These are phyloP conservation scores for Olyra latifolia DNA, from an alignment of 176 grass and related monocot species.

Conservation along the genomic window DNA sequence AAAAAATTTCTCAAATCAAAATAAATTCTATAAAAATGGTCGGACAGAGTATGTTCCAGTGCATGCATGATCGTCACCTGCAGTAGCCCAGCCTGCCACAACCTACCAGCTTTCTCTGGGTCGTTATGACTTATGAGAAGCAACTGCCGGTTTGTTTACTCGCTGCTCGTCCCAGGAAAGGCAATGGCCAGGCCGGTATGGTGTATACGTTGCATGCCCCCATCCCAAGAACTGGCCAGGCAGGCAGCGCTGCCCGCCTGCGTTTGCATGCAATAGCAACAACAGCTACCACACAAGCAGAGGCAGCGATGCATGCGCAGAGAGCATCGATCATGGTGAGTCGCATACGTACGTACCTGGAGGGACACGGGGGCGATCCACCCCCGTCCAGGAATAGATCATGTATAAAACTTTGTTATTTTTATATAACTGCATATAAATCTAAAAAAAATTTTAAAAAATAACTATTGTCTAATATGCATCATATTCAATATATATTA, in stretches of 20 bases:
- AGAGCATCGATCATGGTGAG: not conserved
- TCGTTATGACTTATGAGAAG: slow-evolving; percentile 31
- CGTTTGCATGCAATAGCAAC: slow-evolving; percentile 38
- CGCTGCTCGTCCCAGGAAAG: slow-evolving; percentile 38
- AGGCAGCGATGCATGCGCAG: slow-evolving; percentile 5
- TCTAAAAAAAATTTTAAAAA: no score
- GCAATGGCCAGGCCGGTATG: slow-evolving; percentile 20
- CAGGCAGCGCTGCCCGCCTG: not conserved
- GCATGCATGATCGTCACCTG: not conserved
- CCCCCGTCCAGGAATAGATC: no score
- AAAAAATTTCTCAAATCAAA: no score
- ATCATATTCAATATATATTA: no score
- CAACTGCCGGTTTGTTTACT: slow-evolving; percentile 35
- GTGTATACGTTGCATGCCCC: slow-evolving; percentile 38
- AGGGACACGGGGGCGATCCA: no score
- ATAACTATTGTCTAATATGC: no score
- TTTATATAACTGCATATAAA: no score
- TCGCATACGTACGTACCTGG: not conserved
- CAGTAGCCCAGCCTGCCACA: not conserved
- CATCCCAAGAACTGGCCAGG: slow-evolving; percentile 9
- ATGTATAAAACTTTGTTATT: no score
- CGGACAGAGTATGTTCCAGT: not conserved
- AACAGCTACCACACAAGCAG: slow-evolving; percentile 38
- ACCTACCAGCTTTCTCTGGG: slow-evolving; percentile 15
- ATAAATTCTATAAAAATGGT: no score